Base-by-base conservation (phyloP, 2,329 filamentous ascomycete species). In the Pezicula neosporulosa region DNA sequence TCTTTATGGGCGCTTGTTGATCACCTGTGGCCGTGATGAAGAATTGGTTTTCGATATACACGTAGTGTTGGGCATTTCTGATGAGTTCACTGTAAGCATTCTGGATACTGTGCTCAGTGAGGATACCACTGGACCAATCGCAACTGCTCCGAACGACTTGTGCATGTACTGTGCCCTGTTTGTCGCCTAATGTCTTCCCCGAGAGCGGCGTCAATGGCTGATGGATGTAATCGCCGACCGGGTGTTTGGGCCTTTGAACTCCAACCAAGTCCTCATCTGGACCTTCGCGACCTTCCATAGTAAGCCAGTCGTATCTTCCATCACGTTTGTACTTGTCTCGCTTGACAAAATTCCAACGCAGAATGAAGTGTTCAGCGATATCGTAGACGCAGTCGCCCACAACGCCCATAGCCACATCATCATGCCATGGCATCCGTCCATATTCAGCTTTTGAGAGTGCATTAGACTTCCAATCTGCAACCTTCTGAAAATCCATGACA, bases 11-110 rank as follows among this genome's bases (percentile, higher is more conserved):
- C 1, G 77, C 73, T 67, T 97, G 92, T 35, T 96, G 71, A n/a
- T 94, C 86, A 8, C 90, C 90, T 0, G 93, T 97, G 0, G 94
- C 89, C 1, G 91, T 95, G 72, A 81, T 97, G 77, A 97, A 99
- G 74, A 97, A 97, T 64, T 99, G 94, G 63, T 97, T 97, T 69
- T 99, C 94, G 54, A 99, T 96, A 72, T 97, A 99, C 21, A 99
- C 87, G 60, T 84, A 97, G 66, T 97, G 93, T 70, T 97, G 75
- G 0, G 93, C 93, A 47, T 89, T 90, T 47, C 86, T 77, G 61
- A 97, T 97, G 28, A 95, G 74, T 56, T 96, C 90, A 52, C 77
- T 78, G 66, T 96, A 96, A 0, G 91, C 90, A 61, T 90, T 95
- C 60, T 94, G 89, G 52, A 96, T 96, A 46, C 86, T 91, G 60